Base-by-base conservation (phyloP, 2,329 filamentous ascomycete species). In the Cladosporium oxysporum region DNA sequence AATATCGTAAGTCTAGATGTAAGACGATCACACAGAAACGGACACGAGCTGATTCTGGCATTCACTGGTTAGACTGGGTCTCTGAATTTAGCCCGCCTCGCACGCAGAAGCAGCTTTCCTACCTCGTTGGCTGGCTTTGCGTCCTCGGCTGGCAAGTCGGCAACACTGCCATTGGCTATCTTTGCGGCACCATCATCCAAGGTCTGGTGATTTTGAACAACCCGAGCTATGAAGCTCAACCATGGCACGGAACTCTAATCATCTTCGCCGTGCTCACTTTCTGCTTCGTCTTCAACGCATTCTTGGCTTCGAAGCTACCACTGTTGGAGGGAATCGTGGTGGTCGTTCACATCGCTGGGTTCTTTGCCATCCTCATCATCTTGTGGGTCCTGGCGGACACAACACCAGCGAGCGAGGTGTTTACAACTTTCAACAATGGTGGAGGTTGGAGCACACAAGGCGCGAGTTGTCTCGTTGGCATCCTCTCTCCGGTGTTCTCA, bases 101-200 rank as follows among this genome's bases (percentile, higher is more conserved):
- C 23, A 74, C 70, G 33, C 74, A 77, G 66, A 68, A 70, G 31
- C 44, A 68, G 5, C 57, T 74, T 44, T 72, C 68, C 26, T 71
- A 71, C 62, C 65, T 66, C 18, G 66, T 66, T 1, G 72, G 73
- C 7, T 79, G 77, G 77, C 76, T 76, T 68, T 74, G 71, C 5
- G 75, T 76, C 0, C 72, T 79, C 14, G 75, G 71, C 26, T 79
- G 77, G 77, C 71, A 75, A 21, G 76, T 77, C 18, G 72, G 72
- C 60, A 72, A 74, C 7, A 75, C 78, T 5, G 73, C 71, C 21
- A 71, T 72, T 26, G 73, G 72, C 0, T 80, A 77, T 52, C 70
- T 80, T 23, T 70, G 73, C 23, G 72, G 73, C 5, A 77, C 75
- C 0, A 71, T 79, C 31, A 74, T 81, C 58, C 72, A 79, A 66